A percentile compares a stretch with the other conserved stretches of the same genome.
Evolutionary conservation across 2,329 filamentous ascomycete species (phyloP).

Genomic region (Phaeoacremonium minimum): DNA sequence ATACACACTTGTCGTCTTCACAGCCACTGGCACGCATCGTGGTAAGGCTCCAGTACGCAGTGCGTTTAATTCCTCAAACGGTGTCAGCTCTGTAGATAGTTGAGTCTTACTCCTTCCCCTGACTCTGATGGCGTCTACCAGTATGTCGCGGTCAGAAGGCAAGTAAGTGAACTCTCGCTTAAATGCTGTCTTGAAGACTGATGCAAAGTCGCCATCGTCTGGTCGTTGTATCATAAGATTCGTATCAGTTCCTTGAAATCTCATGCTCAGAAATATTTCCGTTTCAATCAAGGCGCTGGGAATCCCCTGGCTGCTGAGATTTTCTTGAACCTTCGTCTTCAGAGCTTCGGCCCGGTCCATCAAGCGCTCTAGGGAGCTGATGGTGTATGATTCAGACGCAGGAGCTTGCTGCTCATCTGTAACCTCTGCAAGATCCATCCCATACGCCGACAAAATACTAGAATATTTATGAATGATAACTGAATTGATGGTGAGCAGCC

Average conservation of each 20-base stretch:
- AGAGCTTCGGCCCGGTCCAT: constrained; percentile 30
- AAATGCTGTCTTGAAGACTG: constrained; percentile 63
- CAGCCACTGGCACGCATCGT: background rate
- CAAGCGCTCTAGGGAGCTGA: constrained; percentile 3
- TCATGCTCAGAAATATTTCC: constrained; percentile 6
- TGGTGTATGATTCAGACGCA: constrained; percentile 9
- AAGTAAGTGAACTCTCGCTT: constrained; percentile 66
- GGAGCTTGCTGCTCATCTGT: constrained; percentile 20
- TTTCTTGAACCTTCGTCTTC: constrained; percentile 22
- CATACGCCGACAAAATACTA: constrained; percentile 22
- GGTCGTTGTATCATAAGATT: constrained; percentile 6
- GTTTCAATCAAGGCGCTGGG: background rate
- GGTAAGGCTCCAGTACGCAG: background rate
- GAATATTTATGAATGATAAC: constrained; percentile 22
- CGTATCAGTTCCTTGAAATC: constrained; percentile 6
- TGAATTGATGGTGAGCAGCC: constrained; percentile 17
- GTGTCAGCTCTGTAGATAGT: background rate
- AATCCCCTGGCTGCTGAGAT: constrained; percentile 2
- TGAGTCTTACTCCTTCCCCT: constrained; percentile 1
- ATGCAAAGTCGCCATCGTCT: constrained; percentile 47
- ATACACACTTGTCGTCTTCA: constrained; percentile 5
- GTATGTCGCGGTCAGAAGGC: constrained; percentile 15
- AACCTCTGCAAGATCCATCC: constrained; percentile 21
- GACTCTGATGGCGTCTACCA: constrained; percentile 1
- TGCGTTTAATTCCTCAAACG: background rate